These are phyloP conservation scores for Solanum acaule DNA, from an alignment of 257 asterid species.

Conservation along the genomic window DNA sequence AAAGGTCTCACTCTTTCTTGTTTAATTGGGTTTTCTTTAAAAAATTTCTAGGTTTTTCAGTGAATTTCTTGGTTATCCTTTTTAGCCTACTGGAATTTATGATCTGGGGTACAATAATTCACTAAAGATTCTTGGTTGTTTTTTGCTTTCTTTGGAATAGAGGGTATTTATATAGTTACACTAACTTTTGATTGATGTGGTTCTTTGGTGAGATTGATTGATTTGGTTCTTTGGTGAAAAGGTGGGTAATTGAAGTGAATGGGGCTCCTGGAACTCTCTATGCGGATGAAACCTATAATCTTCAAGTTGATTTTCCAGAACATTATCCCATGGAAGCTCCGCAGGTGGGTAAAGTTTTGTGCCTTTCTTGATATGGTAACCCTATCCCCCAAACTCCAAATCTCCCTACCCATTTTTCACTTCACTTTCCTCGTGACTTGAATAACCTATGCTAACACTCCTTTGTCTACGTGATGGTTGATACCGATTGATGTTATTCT, in stretches of 20 bases:
- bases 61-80: background rate
- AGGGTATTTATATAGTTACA: background rate
- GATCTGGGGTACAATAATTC: background rate
- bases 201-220: background rate
- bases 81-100: background rate
- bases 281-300: conserved; percentile 33
- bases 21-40: background rate
- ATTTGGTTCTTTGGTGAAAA: background rate
- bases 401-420: background rate
- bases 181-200: background rate
- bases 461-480: background rate
- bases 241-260: conserved; percentile 46
- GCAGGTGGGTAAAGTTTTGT: conserved; percentile 16
- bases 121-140: background rate
- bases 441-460: background rate
- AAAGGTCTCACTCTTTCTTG: conserved; percentile 36
- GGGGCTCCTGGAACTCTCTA: conserved; percentile 44
- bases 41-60: background rate
- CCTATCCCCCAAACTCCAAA: background rate
- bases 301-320: conserved; percentile 47
- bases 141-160: background rate
- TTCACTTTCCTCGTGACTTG: background rate
- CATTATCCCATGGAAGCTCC: conserved; percentile 55
- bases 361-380: background rate
- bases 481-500: background rate